Evolutionary conservation across 2,329 filamentous ascomycete genomes (phyloP), one percentile per base, ranked within the genome.

Genomic region (Ophiostoma perfectum): DNA sequence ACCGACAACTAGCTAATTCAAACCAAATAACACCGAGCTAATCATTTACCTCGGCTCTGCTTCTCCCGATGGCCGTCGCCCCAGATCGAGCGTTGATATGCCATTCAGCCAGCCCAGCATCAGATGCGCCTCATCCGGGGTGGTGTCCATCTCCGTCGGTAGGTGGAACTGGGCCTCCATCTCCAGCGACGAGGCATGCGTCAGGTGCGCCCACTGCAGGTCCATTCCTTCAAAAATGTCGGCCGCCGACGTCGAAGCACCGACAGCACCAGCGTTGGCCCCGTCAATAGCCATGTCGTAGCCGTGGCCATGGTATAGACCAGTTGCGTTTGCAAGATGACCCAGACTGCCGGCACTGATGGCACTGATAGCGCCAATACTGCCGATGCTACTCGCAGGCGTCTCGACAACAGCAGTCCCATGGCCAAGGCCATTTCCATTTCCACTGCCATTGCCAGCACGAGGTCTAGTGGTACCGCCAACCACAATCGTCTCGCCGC

Each of bases 171-270:
- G 58, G 38, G 58, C 58, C 12, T 67, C 62, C 62, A 69, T 65
- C 11, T 58, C 68, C 0, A 69, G 47, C 6, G 62, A 41, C 6
- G 47, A 65, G 1, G 60, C 62, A 16, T 66, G 67, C 11, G 47
- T 64, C 27, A 41, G 42, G 42, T 69, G 49, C 5, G 63, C 65
- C 68, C 63, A 67, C 42, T 67, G 41, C 66, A 69, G 41, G 55
- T 69, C 68, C 68, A 69, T 67, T n/a, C 68, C 68, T 7, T 67
- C 66, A 49, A 69, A 66, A 11, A 69, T 55, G 42, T 62, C 65
- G 11, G 49, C 63, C 2, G 62, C 16, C 44, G 18, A 36, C 8
- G 42, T 62, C 9, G 58, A 41, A 5, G 38, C 27, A 41, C 58
- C 58, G 12, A 12, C 55, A 5, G 27, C 38, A n/a, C 18, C 9